Percentiles rank a stretch among this genome's conserved stretches.
These are phyloP conservation scores for Starmerella kuoi DNA, from an alignment of 805 yeast species.

Conservation along the genomic window DNA sequence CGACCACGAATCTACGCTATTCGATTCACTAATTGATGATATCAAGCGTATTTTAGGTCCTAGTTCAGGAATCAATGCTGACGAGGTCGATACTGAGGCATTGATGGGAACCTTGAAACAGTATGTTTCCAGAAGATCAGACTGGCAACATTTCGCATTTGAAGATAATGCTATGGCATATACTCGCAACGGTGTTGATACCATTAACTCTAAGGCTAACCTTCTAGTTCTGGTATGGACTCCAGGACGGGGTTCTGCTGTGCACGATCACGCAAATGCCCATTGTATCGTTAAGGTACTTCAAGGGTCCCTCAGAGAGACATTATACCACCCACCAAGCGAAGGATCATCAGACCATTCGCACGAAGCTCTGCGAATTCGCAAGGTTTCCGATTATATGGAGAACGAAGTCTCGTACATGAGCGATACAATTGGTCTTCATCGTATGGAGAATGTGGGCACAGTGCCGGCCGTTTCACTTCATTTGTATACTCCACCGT, in stretches of 20 bases:
- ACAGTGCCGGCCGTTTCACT: constrained; percentile 44
- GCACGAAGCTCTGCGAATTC: constrained; percentile 23
- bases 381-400: constrained; percentile 23
- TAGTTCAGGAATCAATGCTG: constrained; percentile 30
- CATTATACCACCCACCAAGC: constrained; percentile 41
- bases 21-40: constrained; percentile 29
- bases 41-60: constrained; percentile 30
- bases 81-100: constrained; percentile 40
- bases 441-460: constrained; percentile 44
- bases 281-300: constrained; percentile 65
- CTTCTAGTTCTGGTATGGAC: constrained; percentile 58
- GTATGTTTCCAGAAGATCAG: constrained; percentile 38
- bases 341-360: constrained; percentile 14
- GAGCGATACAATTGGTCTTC: constrained; percentile 53
- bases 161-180: constrained; percentile 41
- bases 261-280: constrained; percentile 67
- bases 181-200: constrained; percentile 61
- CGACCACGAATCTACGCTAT: constrained; percentile 10
- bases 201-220: constrained; percentile 60
- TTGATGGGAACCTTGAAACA: constrained; percentile 37
- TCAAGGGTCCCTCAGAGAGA: constrained; percentile 47
- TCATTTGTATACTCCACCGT: constrained; percentile 68
- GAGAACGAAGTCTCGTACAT: constrained; percentile 47
- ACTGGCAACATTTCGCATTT: constrained; percentile 50
- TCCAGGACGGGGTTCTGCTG: constrained; percentile 49